Base-by-base conservation (phyloP, 768 basidiomycete species). In the Tephrocybe sp. region DNA sequence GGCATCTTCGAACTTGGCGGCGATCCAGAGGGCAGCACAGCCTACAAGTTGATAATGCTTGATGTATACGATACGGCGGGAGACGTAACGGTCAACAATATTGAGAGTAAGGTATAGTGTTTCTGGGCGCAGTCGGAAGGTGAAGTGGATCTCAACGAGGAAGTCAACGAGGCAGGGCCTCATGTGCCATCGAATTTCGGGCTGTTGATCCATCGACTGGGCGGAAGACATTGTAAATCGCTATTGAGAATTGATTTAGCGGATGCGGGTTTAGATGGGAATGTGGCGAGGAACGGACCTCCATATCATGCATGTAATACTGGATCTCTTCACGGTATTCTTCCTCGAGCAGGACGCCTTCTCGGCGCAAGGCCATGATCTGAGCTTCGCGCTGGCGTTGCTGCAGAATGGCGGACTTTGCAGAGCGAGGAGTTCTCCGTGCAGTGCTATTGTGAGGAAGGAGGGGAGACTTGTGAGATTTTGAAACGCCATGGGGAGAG, bases 21-120 rank as follows among this genome's bases (percentile, higher is more conserved):
- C 97, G 60, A 98, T 98, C 97, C 97, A 99, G 11, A 99, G 80
- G 33, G 97, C 93, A 20, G 95, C 93, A 65, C 97, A 99, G 17
- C 97, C 97, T 50, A 98, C 96, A 52, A 99, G 89, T 64, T 99
- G 97, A 66, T 99, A 98, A 73, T 99, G 97, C 71, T 96, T 98
- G 77, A 93, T 93, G 74, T 93, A 98, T 54, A 99, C 97, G 57
- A 99, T 88, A 48, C 97, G 91, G 60, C 97, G 94, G 44, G 97
- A 98, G 24, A 98, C 93, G 69, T 98, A 99, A 62, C 97, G 93
- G 72, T 99, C 97, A 70, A 98, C 87, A 65, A 99, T 97, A 77
- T 98, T 98, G 71, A 98, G 84, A 10, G 96, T 90, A 68, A 99
- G 90, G 71, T 98, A 98, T 58, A 99, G 83, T 5, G 97, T 98